Evolutionary conservation across 306 rosid genomes (phyloP).

Genomic region (Mimosa bimucronata): DNA sequence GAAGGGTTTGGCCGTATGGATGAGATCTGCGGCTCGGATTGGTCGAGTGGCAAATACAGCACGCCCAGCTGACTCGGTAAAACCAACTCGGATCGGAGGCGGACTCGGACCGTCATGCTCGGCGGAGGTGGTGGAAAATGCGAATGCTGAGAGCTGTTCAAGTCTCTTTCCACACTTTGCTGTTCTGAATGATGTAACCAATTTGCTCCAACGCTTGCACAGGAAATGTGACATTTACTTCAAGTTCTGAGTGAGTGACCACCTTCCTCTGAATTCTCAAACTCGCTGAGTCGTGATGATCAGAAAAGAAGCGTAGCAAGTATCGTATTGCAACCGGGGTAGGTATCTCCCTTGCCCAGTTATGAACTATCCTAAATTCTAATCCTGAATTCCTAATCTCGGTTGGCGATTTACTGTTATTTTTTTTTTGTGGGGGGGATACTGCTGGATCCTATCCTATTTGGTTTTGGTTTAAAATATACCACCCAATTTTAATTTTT

Average conservation of each 20-base stretch:
- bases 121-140: slow-evolving; percentile 16
- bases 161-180: slow-evolving; percentile 13
- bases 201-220: slow-evolving; percentile 41
- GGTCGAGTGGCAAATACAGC: slow-evolving; percentile 80
- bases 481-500: too few species aligned
- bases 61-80: slow-evolving; percentile 75
- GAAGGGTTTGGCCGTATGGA: slow-evolving; percentile 80
- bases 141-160: slow-evolving; percentile 26
- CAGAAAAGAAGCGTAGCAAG: neutral
- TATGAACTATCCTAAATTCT: too few species aligned
- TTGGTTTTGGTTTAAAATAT: too few species aligned
- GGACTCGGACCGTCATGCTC: slow-evolving; percentile 38
- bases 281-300: neutral
- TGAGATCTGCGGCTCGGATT: slow-evolving; percentile 70
- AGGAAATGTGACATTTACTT: slow-evolving; percentile 41
- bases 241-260: neutral
- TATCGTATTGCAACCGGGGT: neutral
- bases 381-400: too few species aligned
- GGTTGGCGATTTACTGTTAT: too few species aligned
- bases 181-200: slow-evolving; percentile 42
- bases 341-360: too few species aligned
- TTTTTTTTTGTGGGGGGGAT: too few species aligned
- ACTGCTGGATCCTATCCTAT: too few species aligned
- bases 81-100: slow-evolving; percentile 76
- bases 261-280: neutral